Conservation (phyloP, 2,329 filamentous ascomycete species). For the Xylariales sp. region DNA sequence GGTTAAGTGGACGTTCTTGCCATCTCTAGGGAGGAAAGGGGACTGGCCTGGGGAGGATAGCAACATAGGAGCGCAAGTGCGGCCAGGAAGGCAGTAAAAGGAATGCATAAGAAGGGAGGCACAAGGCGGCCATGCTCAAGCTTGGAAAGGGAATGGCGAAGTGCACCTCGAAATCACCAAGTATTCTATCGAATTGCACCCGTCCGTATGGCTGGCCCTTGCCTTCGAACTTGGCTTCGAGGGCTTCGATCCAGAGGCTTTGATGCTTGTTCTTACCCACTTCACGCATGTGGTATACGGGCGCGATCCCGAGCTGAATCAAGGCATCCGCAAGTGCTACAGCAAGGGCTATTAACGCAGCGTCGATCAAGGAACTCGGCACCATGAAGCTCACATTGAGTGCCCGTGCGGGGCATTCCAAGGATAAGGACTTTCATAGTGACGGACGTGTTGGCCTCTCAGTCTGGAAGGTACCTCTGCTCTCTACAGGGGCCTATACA, state of each 20-base stretch:
- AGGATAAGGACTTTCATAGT: slow-evolving; percentile 29
- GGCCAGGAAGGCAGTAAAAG: too few relatives aligned
- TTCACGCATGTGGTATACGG: slow-evolving; percentile 31
- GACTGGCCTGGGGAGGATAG: not conserved
- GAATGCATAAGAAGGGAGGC: too few relatives aligned
- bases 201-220: slow-evolving; percentile 22
- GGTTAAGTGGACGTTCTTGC: too few relatives aligned
- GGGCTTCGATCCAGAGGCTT: slow-evolving; percentile 28
- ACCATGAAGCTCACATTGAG: slow-evolving; percentile 21
- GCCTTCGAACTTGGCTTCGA: slow-evolving; percentile 26
- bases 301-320: slow-evolving; percentile 21
- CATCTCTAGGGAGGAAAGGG: too few relatives aligned
- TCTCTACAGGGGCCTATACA: too few relatives aligned
- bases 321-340: slow-evolving; percentile 27
- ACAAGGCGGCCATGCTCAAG: too few relatives aligned
- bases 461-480: too few relatives aligned
- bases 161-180: slow-evolving; percentile 29
- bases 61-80: too few relatives aligned
- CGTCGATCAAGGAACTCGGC: not conserved
- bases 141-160: too few relatives aligned
- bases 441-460: too few relatives aligned
- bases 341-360: not conserved
- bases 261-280: slow-evolving; percentile 28
- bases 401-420: slow-evolving; percentile 28
- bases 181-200: slow-evolving; percentile 28